Evolutionary conservation across 2,329 filamentous ascomycete species (phyloP), one percentile per base, ranked within the genome.

Genomic region (Raffaelea deltoideospora): DNA sequence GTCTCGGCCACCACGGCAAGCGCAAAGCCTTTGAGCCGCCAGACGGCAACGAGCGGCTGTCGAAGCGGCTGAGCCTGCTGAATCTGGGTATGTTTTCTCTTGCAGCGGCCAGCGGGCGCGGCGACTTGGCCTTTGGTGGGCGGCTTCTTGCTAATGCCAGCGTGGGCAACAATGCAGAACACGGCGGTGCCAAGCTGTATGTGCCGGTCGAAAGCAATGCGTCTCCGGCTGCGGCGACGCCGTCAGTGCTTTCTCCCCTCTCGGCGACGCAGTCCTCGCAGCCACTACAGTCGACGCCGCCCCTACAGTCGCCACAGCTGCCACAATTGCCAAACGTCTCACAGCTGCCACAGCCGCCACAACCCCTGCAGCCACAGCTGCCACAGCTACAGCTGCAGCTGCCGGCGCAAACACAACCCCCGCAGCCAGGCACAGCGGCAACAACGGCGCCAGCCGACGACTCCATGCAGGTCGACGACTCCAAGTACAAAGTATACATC

Each of bases 401-500:
- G 7, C 5, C 13, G 26, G 26, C 26, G 13, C 26, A n/a, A 14
- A 28, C n/a, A 28, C 26, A 10, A 28, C 26, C 13, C 5, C 26
- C 9, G 26, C 9, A 21, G 18, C 31, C 14, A n/a, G 6, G n/a
- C 30, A 20, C 20, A 10, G 11, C 32, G 9, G 20, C 22, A 20
- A 17, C 21, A 10, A 14, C 26, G 5, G 14, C 7, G 15, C 23
- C 20, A 4, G 20, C 3, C 10, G 61, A 72, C 43, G 79, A 85
- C 47, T 51, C 57, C 39, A 95, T 96, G 88, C 70, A 80, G 39
- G 54, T 96, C 42, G 87, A 96, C 58, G 79, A 94, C 57, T 79
- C 82, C 23, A 81, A 82, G 49, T 69, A 93, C 60, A 83, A 80
- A 51, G 75, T 95, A 41, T 95, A 90, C 65, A 86, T 98, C 48